Evolutionary conservation across 129 eudicot genomes (phyloP).

Genomic region (Dittrichia graveolens): DNA sequence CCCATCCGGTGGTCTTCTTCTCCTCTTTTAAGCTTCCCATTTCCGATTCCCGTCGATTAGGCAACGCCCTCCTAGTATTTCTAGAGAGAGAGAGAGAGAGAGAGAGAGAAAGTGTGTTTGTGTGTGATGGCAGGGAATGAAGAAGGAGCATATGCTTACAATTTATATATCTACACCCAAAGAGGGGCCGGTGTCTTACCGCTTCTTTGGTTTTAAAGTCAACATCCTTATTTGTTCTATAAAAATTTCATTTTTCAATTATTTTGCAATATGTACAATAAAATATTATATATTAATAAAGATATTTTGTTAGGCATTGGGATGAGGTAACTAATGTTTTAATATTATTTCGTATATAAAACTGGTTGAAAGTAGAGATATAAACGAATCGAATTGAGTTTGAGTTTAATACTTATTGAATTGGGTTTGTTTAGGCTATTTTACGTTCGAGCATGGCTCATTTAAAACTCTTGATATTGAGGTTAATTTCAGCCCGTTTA

Average conservation of each 20-base stretch:
- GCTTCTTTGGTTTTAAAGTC: constrained; percentile 16
- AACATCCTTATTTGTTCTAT: not conserved
- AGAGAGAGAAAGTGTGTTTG: constrained; percentile 9
- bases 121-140: not conserved
- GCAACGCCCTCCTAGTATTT: not conserved
- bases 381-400: too few species aligned
- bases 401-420: too few species aligned
- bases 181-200: constrained; percentile 19
- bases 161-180: constrained; percentile 5
- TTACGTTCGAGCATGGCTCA: too few species aligned
- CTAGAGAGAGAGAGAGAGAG: not conserved
- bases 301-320: too few species aligned
- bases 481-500: too few species aligned
- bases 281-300: not conserved
- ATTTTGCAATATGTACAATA: not conserved
- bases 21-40: constrained; percentile 85
- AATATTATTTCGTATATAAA: too few species aligned
- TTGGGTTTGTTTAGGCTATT: too few species aligned
- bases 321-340: too few species aligned
- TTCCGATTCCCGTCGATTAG: not conserved
- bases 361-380: too few species aligned
- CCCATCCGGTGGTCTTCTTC: constrained; percentile 77
- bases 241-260: not conserved
- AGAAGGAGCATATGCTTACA: too few species aligned
- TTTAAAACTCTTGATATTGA: too few species aligned